Base-by-base conservation (phyloP, 306 rosid species). In the Pyrus pyrifolia region DNA sequence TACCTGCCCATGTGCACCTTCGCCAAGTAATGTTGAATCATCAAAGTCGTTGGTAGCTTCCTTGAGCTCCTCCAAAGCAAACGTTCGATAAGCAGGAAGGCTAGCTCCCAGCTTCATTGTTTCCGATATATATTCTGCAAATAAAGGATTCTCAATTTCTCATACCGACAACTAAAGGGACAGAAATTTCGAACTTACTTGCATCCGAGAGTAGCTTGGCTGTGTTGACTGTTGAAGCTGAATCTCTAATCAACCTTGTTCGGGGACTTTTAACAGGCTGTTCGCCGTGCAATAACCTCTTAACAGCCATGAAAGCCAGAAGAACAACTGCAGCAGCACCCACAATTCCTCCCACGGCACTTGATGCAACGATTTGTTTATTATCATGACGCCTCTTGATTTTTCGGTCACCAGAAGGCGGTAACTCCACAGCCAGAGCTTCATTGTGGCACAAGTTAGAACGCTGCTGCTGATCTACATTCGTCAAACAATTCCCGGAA, bases 31-130 rank as follows among this genome's bases (percentile, higher is more conserved):
- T 78, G 89, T 73, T 46, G 97, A 90, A 74, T 45, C 84, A 68
- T 88, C 91, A 83, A 95, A 95, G 82, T 92, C 86, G 78, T 84
- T 83, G 42, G 99, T 90, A 67, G 97, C 96, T 81, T 95, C 99
- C 83, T 80, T 87, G 21, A 95, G 93, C 76, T 95, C 97, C 31
- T 90, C 99, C 86, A 95, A 82, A 67, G 92, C 70, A 74, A 90
- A 95, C 21, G 92, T 92, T 88, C 93, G 87, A 76, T 95, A 92
- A 76, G 97, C 84, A 80, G 97, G 92, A 87, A 92, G 85, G 67
- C 91, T 77, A 53, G 97, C 78, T 64, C 98, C 99, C 87, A 92
- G 81, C 87, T 90, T 95, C 99, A 87, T 95, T 71, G 97, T 95
- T 74, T 88, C 86, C 6, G 99, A 92, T 76, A 95, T 95, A 82